Conservation (phyloP, 2,329 filamentous ascomycete genomes). For the Incumbomyces delicatus region DNA sequence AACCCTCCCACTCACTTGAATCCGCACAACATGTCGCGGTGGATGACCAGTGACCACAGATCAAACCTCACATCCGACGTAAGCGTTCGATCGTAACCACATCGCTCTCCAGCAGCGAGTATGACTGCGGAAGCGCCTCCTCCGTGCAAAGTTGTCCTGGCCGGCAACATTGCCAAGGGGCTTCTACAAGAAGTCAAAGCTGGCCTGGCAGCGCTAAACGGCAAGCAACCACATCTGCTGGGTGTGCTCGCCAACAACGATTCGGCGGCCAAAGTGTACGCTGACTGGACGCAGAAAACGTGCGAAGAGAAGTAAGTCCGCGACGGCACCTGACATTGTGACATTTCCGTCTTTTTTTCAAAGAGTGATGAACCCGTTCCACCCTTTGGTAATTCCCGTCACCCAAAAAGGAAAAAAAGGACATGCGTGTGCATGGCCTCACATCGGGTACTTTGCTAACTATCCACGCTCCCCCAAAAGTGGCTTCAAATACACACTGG, state of each 20-base stretch:
- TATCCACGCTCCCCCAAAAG: no score
- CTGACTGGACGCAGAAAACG: slow-evolving; percentile 94
- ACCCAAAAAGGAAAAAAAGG: no score
- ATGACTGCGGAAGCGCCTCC: background rate
- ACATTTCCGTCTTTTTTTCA: slow-evolving; percentile 7
- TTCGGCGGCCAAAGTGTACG: slow-evolving; percentile 84
- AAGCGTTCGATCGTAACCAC: no score
- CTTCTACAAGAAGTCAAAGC: slow-evolving; percentile 69
- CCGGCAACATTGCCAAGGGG: slow-evolving; percentile 74
- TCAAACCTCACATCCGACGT: no score
- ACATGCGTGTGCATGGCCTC: no score
- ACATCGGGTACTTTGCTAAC: background rate
- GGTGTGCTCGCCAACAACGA: slow-evolving; percentile 90
- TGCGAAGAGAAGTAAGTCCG: slow-evolving; percentile 83
- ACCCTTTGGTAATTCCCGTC: no score
- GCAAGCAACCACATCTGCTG: slow-evolving; percentile 64
- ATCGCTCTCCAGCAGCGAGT: background rate
- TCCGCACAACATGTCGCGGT: no score
- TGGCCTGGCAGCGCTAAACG: slow-evolving; percentile 59
- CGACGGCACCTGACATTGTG: no score
- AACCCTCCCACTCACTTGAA: no score
- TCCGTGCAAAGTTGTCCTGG: slow-evolving; percentile 80
- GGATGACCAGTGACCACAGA: no score
- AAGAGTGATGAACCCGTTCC: slow-evolving; percentile 12
- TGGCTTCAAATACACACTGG: slow-evolving; percentile 82